Percentiles rank a stretch among this genome's conserved stretches.
Conservation (phyloP, 768 basidiomycete species). For the Tylopilus sp. region DNA sequence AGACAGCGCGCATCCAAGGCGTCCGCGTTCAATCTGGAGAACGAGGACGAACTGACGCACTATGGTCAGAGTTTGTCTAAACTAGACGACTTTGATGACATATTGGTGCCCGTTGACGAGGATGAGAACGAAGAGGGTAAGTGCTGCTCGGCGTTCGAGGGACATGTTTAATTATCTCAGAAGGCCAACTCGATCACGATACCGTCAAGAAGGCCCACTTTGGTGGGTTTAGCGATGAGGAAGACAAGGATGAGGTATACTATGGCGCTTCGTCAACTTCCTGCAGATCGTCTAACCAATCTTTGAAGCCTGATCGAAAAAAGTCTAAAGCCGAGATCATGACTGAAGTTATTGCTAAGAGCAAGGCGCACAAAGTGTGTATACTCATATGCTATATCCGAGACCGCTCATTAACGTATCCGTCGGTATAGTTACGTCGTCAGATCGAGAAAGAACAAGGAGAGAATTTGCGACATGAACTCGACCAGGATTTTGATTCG, state of each 20-base stretch:
- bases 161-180: constrained; percentile 1
- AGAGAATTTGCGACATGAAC: constrained; percentile 78
- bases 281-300: background rate
- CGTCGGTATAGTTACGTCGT: constrained; percentile 61
- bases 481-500: constrained; percentile 84
- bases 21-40: constrained; percentile 83
- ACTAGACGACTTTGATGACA: constrained; percentile 78
- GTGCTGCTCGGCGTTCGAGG: constrained; percentile 1
- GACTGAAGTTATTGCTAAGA: constrained; percentile 96
- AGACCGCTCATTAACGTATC: background rate
- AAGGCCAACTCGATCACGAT: constrained; percentile 66
- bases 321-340: constrained; percentile 95
- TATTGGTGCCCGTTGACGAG: constrained; percentile 51
- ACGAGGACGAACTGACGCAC: constrained; percentile 88
- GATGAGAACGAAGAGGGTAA: constrained; percentile 49
- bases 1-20: constrained; percentile 76
- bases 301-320: constrained; percentile 68
- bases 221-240: constrained; percentile 80
- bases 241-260: constrained; percentile 46
- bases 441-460: constrained; percentile 86
- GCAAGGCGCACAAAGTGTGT: constrained; percentile 88
- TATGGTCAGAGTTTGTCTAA: constrained; percentile 87
- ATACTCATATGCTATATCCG: background rate
- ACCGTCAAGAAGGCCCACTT: constrained; percentile 74
- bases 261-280: background rate